Evolutionary conservation across 176 grass and related monocot species (phyloP), one percentile per base, ranked within the genome.

Genomic region (Aechmea fasciata): DNA sequence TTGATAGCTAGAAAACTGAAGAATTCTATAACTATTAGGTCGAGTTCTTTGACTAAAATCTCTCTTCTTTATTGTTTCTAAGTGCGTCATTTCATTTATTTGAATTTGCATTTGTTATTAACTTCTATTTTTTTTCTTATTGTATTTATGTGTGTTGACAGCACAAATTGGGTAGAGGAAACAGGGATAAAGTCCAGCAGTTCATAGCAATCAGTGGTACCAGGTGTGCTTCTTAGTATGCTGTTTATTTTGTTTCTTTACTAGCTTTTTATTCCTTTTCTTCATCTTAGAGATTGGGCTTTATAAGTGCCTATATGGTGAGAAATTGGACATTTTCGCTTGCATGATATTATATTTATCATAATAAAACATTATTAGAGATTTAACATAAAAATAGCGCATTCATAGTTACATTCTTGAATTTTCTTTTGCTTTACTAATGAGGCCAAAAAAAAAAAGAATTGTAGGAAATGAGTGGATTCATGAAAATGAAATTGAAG

Each of bases 141-240:
- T 41, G 33, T 41, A 41, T 41, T 41, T 41, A 7, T 41, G 33
- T 41, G 33, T 53, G 24, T 49, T 73, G 72, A 65, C 89, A 99
- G 95, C 87, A 92, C 87, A 99, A 99, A 78, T 65, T 90, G 74
- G 95, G 90, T 73, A 99, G 90, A 88, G 95, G 95, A 74, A 88
- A 87, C 72, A 83, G 87, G 25, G 95, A 99, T 76, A 99, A 99
- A 86, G 86, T 94, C 80, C 90, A 99, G 72, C 95, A 94, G 87
- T 94, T 99, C 84, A 99, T 99, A 82, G 63, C 84, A 67, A 99
- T 99, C 67, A 99, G 90, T 51, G 95, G 91, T n/a, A 75, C 88
- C 48, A 96, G 85, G 91, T 95, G 59, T 63, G 75, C 64, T 54
- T 75, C 11, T 66, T 22, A 24, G 25, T 11, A 69, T 74, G 1